Conservation (phyloP, 2,329 filamentous ascomycete genomes). For the Botrytis porri region DNA sequence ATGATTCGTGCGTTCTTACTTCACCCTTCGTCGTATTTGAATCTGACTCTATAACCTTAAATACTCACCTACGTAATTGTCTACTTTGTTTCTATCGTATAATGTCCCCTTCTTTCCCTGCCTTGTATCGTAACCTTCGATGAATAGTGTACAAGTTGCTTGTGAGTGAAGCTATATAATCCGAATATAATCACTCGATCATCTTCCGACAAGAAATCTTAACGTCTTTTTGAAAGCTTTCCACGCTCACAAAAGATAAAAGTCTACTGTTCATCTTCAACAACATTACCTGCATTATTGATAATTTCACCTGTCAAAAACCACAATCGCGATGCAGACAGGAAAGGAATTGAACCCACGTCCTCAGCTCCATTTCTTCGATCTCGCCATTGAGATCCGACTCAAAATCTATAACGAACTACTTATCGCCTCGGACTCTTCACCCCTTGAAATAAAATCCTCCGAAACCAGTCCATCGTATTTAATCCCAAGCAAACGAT, state of each 20-base stretch:
- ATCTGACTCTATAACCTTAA: neutral
- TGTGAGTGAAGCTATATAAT: neutral
- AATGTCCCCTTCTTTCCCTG: neutral
- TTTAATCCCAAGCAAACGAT: neutral
- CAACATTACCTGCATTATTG: neutral
- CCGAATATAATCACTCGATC: neutral
- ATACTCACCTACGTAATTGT: neutral
- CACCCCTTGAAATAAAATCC: neutral
- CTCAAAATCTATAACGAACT: neutral
- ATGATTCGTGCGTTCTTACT: neutral
- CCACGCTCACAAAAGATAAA: neutral
- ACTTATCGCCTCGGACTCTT: neutral
- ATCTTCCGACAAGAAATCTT: neutral
- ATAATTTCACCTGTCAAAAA: neutral
- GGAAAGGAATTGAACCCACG: neutral
- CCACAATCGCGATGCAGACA: neutral
- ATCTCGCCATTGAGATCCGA: neutral
- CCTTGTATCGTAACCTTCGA: neutral
- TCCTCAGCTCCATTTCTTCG: neutral
- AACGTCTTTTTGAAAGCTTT: neutral
- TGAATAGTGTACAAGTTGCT: neutral
- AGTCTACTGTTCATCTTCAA: neutral
- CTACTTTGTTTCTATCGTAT: neutral
- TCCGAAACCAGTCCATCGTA: neutral
- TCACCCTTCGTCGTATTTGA: neutral